Percentiles rank a stretch among this genome's conserved stretches.
phyloP scores from a whole-genome alignment of 176 grass and related monocot genomes.

The Oryza glumipatula region DNA sequence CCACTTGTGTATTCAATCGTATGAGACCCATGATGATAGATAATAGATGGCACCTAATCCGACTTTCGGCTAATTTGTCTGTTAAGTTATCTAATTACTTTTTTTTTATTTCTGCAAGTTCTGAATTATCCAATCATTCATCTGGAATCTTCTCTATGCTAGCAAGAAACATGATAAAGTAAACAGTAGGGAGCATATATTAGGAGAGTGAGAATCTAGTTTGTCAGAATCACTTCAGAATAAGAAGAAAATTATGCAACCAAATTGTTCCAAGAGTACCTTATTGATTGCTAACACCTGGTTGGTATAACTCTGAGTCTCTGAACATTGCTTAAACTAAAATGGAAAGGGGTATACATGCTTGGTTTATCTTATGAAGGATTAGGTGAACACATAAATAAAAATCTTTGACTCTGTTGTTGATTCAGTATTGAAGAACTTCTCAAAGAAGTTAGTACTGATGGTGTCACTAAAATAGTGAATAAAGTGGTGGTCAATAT shows the following conservation, averaged over 20 bases:
- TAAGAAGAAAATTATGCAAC: conserved; percentile 22
- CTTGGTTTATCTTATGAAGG: conserved; percentile 14
- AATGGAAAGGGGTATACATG: conserved; percentile 26
- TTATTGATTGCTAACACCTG: conserved; percentile 23
- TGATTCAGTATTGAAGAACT: conserved; percentile 24
- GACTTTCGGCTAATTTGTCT: background rate
- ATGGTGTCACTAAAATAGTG: background rate
- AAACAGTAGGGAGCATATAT: conserved; percentile 7
- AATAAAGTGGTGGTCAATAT: conserved; percentile 36
- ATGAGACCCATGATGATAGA: conserved; percentile 15
- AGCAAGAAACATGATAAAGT: conserved; percentile 5
- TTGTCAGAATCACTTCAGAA: background rate
- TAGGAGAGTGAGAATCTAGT: conserved; percentile 23
- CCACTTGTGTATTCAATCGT: conserved; percentile 16
- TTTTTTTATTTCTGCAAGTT: background rate
- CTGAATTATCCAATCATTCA: conserved; percentile 8
- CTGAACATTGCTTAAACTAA: background rate
- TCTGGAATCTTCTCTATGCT: background rate
- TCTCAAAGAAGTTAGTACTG: background rate
- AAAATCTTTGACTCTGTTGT: conserved; percentile 6
- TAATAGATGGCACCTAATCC: conserved; percentile 30
- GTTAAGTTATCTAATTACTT: conserved; percentile 11
- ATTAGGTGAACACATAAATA: background rate
- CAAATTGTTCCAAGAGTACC: background rate
- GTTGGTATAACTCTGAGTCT: background rate